Percentiles rank a stretch among this genome's conserved stretches.
These are phyloP conservation scores for Geoglossum glabrum DNA, from an alignment of 495 filamentous ascomycete species.

Conservation along the genomic window DNA sequence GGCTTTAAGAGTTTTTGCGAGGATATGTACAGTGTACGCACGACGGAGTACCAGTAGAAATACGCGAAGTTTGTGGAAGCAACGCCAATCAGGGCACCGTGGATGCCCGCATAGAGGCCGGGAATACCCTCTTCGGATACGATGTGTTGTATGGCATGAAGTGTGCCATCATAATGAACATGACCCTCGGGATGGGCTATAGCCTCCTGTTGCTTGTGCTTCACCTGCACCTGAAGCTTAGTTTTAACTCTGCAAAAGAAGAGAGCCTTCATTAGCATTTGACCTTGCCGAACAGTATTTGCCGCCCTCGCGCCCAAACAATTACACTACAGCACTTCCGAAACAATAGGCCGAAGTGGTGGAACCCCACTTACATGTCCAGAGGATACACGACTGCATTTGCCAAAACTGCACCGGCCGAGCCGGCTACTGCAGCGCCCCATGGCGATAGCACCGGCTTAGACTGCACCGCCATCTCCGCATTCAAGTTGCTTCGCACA, in stretches of 20 bases:
- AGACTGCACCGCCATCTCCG: slow-evolving; percentile 55
- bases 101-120: slow-evolving; percentile 79
- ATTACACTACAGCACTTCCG: neutral
- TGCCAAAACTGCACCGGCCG: slow-evolving; percentile 81
- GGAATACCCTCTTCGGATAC: slow-evolving; percentile 55
- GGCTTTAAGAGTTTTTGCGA: slow-evolving; percentile 37
- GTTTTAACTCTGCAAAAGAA: slow-evolving; percentile 63
- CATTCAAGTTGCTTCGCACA: neutral
- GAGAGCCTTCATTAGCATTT: neutral
- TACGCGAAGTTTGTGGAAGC: slow-evolving; percentile 98
- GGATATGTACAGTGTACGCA: slow-evolving; percentile 62
- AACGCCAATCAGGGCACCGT: slow-evolving; percentile 71
- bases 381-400: slow-evolving; percentile 94
- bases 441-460: slow-evolving; percentile 76
- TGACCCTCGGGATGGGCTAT: slow-evolving; percentile 11
- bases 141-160: slow-evolving; percentile 80
- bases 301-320: neutral
- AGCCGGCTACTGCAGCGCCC: slow-evolving; percentile 82
- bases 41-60: slow-evolving; percentile 96
- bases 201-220: slow-evolving; percentile 30
- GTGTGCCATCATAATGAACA: slow-evolving; percentile 59
- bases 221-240: slow-evolving; percentile 89
- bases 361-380: slow-evolving; percentile 57
- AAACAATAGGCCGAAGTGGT: neutral
- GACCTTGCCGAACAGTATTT: neutral